phyloP scores from a whole-genome alignment of 108 stramenopile species.

The Skeletonema menzelii region DNA sequence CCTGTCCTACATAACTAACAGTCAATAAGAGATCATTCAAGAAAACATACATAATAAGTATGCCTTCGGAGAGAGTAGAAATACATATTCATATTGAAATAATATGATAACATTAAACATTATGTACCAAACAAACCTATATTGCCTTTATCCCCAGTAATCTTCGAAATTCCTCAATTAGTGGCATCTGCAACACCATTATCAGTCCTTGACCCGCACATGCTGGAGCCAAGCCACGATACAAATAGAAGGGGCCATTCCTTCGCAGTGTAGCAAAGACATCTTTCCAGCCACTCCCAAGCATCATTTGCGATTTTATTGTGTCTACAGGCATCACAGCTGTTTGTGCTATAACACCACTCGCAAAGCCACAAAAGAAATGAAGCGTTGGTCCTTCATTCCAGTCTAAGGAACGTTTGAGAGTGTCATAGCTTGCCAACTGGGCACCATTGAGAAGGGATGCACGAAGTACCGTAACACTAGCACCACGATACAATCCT shows the following conservation, averaged over 20 bases:
- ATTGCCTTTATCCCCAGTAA: conserved; percentile 46
- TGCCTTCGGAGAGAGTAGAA: too few species aligned
- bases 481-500: conserved; percentile 47
- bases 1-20: too few species aligned
- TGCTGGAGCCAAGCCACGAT: conserved; percentile 42
- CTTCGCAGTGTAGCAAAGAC: conserved; percentile 7
- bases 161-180: conserved; percentile 53
- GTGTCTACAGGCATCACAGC: conserved; percentile 54
- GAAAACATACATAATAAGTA: too few species aligned
- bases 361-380: conserved; percentile 30
- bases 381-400: conserved; percentile 49
- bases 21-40: too few species aligned
- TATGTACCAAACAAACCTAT: neutral
- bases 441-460: conserved; percentile 50
- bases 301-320: conserved; percentile 50
- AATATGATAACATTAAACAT: too few species aligned
- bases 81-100: too few species aligned
- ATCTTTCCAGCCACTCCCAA: conserved; percentile 31
- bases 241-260: conserved; percentile 36
- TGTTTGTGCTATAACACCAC: conserved; percentile 48
- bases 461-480: conserved; percentile 47
- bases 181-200: conserved; percentile 56
- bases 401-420: conserved; percentile 17
- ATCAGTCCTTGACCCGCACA: conserved; percentile 55
- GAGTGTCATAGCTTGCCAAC: conserved; percentile 48